Base-by-base conservation (phyloP, 768 basidiomycete species). In the Lentinus brumalis region DNA sequence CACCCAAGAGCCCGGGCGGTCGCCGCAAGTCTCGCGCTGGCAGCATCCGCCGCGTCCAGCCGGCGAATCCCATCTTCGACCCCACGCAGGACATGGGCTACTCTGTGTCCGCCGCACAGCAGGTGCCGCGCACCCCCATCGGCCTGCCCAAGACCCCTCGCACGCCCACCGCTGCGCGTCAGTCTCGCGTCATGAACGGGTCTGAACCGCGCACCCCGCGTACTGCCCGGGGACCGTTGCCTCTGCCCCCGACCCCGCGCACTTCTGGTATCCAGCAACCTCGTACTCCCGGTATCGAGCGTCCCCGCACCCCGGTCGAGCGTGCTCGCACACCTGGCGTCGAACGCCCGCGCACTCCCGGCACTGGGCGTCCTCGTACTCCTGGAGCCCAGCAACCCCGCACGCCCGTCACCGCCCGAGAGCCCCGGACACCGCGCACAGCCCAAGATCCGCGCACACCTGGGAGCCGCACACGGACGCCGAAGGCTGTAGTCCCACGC, bases 101-200 rank as follows among this genome's bases (percentile, higher is more conserved):
- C 40, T 35, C 50, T 39, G 39, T 51, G 3, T 52, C 52, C 7
- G 31, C 49, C 7, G 31, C 49, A 2, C 35, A 41, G 11, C 53
- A 30, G 18, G 54, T 50, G 47, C 60, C 47, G 10, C 50, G 49
- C 35, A 35, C 35, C 11, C 35, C 35, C 35, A 35, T 35, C 18
- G 61, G 61, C 16, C 52, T 62, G 14, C 61, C 61, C 26, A 38
- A 41, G 26, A 62, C 61, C 16, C 61, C 61, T 7, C 56, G 61
- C 15, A 59, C 57, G 47, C 53, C 61, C 42, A 54, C 56, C 31
- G 61, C 61, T 12, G 42, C 61, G 21, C 61, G 61, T 15, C 61
- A 18, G 14, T 58, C 56, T 8, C 61, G 61, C 52, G 52, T 50
- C 1, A 39, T 57, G 9, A 41, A 39, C 18, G 35, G 35, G 6